Evolutionary conservation across 2,329 filamentous ascomycete species (phyloP), one percentile per base, ranked within the genome.

Genomic region (Pseudogymnoascus sp.): DNA sequence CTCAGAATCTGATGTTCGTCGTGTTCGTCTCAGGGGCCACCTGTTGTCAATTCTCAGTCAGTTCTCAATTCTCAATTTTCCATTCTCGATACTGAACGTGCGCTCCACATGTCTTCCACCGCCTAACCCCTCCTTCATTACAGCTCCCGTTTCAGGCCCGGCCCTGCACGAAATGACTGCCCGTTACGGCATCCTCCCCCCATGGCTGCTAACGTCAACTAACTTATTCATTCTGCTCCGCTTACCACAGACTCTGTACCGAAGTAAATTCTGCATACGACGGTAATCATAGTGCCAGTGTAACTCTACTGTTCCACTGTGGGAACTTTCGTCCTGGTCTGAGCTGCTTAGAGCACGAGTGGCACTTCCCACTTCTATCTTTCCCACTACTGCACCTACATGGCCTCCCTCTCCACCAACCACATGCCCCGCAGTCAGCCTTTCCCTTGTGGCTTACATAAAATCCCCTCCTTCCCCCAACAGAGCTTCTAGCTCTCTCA

Each of bases 351-450:
- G 46, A 56, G 25, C 10, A 34, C 28, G n/a, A 56, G 46, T 56
- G 25, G 25, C 46, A 31, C n/a, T 56, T 56, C 50, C 50, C 50
- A 56, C 28, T 56, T 56, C 50, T 34, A 12, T 56, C 50, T 34
- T 34, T 56, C 50, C 46, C 50, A 56, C 50, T 56, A 56, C 50
- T 56, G 50, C 50, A 56, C 50, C 50, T 56, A 18, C 25, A 56
- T 56, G 46, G 46, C 46, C 46, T 56, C 25, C 25, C 46, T 56
- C 46, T 56, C 25, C 25, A 56, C 46, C 46, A 56, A 56, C 50
- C 50, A 56, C 50, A 34, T 56, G 50, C 50, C 50, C 50, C 50
- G 28, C 50, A 56, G 28, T 56, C 50, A 34, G 50, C 50, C 50
- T 34, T 56, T 34, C n/a, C 18, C 25, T n/a, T 6, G 50, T 56